Percentiles rank a stretch among this genome's conserved stretches.
Conservation (phyloP, 2,329 filamentous ascomycete species). For the Stagonosporopsis vannaccii region DNA sequence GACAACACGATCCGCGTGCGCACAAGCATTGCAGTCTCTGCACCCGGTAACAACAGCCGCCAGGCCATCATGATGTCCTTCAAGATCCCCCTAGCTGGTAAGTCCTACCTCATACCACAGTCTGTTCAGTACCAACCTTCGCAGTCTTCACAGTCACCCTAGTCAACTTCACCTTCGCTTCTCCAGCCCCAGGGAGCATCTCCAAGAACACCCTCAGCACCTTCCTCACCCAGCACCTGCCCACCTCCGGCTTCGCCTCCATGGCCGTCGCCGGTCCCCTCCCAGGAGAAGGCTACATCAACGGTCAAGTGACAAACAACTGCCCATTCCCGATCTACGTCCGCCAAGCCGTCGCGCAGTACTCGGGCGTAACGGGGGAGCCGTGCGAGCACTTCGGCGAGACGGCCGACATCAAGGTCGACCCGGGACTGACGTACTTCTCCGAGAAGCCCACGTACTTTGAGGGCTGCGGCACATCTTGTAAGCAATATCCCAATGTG, state of each 20-base stretch:
- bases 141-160: not conserved
- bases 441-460: not conserved
- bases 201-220: not conserved
- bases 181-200: not conserved
- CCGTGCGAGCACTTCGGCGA: conserved; percentile 1
- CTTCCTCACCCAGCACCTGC: not conserved
- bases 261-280: not conserved
- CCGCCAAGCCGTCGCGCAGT: conserved; percentile 3
- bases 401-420: not conserved
- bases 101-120: not conserved
- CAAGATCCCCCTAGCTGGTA: not conserved
- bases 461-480: conserved; percentile 3
- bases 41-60: not conserved
- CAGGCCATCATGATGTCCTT: not conserved
- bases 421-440: not conserved
- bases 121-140: not conserved
- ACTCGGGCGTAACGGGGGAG: conserved; percentile 2
- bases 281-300: not conserved
- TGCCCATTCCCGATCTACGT: conserved; percentile 7
- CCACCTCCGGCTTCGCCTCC: not conserved
- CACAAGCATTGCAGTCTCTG: not conserved
- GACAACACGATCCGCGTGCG: not conserved
- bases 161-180: not conserved
- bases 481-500: not conserved
- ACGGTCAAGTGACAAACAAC: conserved; percentile 2